Percentiles rank a stretch among this genome's conserved stretches.
These are phyloP conservation scores for Pneumocystis oryctolagi DNA, from an alignment of 1,139 yeast species.

Conservation along the genomic window DNA sequence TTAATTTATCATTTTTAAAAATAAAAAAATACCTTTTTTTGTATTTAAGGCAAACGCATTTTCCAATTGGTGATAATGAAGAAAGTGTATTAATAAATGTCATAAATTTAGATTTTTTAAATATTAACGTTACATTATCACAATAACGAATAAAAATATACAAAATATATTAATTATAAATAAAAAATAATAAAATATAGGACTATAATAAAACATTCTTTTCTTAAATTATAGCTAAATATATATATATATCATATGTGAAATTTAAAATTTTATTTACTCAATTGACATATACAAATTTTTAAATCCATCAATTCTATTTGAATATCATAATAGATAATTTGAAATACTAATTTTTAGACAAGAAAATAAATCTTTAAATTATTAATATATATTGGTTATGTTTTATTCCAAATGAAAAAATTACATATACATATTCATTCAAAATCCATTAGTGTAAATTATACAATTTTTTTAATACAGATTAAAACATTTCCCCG, in stretches of 20 bases:
- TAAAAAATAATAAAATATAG: no score
- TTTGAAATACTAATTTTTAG: background rate
- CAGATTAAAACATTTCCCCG: background rate
- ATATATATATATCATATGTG: no score
- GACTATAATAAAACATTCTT: no score
- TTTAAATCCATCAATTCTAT: background rate
- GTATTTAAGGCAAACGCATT: background rate
- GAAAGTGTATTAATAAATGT: background rate
- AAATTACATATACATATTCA: background rate
- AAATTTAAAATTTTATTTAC: no score
- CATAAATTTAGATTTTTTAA: background rate
- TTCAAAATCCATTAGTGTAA: background rate
- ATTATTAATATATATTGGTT: background rate
- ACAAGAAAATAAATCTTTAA: background rate
- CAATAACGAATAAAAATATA: background rate
- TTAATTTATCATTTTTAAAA: background rate
- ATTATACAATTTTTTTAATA: background rate
- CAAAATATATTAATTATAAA: background rate
- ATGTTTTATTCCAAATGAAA: background rate
- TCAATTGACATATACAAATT: background rate
- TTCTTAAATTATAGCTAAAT: no score
- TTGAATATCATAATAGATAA: background rate
- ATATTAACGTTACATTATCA: background rate
- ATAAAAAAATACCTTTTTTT: background rate
- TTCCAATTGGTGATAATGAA: background rate